Evolutionary conservation across 352 stramenopile species (phyloP), one percentile per base, ranked within the genome.

Genomic region (Pythium plurisporium): DNA sequence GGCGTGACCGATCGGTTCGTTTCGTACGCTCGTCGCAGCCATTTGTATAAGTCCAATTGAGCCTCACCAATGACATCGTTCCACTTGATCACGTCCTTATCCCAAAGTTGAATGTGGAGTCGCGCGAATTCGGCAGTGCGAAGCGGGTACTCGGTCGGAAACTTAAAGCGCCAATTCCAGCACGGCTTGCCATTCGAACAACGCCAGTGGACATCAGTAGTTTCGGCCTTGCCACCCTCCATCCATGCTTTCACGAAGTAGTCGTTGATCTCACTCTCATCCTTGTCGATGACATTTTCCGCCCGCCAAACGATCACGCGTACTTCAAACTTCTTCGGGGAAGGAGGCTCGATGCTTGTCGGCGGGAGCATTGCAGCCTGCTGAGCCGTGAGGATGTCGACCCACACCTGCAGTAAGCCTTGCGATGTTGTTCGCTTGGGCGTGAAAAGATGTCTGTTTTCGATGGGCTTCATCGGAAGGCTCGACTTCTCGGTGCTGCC

Each of bases 81-180:
- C 79, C 82, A 97, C 61, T 97, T 97, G 37, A 96, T 59, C 6
- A 97, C 55, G 58, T 98, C 92, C 54, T 95, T 91, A 57, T 98
- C 90, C 92, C 92, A 98, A 9, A 97, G 66, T 59, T 97, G 89
- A 12, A 98, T 63, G 52, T 96, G 84, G 30, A 98, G 74, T 2
- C 93, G 84, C 2, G 77, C 85, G 46, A 97, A 82, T 52, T 97
- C 91, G 0, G 78, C 54, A 4, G 77, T 76, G 2, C 80, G 76
- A 19, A 87, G 57, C 0, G 89, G 89, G 17, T 94, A 90, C 55
- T 96, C 75, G 0, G 96, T 74, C 9, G 82, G 61, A 25, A 97
- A 86, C 47, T 96, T 95, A 46, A 98, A 67, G 0, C 92, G 82
- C 79, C 87, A 98, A 62, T 97, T 98, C 83, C 87, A 98, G 31